Percentiles rank a stretch among this genome's conserved stretches.
Evolutionary conservation across 768 basidiomycete species (phyloP).

Genomic region (Phaffia australis): DNA sequence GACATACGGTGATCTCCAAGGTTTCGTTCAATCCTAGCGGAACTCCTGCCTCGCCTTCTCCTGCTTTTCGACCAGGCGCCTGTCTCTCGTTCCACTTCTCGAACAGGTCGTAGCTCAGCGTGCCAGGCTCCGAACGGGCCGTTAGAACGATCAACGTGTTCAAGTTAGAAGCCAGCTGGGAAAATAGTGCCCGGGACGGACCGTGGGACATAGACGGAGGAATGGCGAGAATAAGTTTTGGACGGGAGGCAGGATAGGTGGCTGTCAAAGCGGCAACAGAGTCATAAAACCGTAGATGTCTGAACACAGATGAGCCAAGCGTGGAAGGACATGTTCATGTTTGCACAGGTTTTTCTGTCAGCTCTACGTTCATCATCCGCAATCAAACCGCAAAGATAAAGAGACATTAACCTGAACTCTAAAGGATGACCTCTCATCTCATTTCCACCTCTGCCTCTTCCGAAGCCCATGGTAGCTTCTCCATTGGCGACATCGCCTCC

Average conservation of each 20-base stretch:
- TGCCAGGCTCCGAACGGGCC: constrained; percentile 62
- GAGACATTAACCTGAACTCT: constrained; percentile 61
- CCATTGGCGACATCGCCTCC: constrained; percentile 90
- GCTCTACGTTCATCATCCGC: not conserved
- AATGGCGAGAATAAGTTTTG: constrained; percentile 86
- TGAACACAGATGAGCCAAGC: constrained; percentile 35
- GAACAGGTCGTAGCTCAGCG: constrained; percentile 66
- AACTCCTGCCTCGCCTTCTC: constrained; percentile 75
- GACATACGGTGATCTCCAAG: constrained; percentile 53
- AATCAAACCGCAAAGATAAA: not conserved
- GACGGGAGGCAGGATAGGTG: constrained; percentile 71
- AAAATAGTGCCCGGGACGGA: constrained; percentile 73
- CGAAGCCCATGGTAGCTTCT: constrained; percentile 53
- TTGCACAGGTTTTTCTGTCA: not conserved
- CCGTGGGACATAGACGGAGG: constrained; percentile 89
- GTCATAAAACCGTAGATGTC: constrained; percentile 84
- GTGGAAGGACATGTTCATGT: not conserved
- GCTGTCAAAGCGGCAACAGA: constrained; percentile 68
- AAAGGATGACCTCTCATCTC: constrained; percentile 38
- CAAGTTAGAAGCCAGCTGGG: constrained; percentile 67
- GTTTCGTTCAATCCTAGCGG: constrained; percentile 69
- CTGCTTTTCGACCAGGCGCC: constrained; percentile 70
- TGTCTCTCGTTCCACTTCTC: constrained; percentile 78
- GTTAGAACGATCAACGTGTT: constrained; percentile 85
- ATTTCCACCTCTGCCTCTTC: constrained; percentile 1